A percentile compares a stretch with the other conserved stretches of the same genome.
These are phyloP conservation scores for Leccinum subtestaceum DNA, from an alignment of 768 basidiomycete genomes.

Conservation along the genomic window DNA sequence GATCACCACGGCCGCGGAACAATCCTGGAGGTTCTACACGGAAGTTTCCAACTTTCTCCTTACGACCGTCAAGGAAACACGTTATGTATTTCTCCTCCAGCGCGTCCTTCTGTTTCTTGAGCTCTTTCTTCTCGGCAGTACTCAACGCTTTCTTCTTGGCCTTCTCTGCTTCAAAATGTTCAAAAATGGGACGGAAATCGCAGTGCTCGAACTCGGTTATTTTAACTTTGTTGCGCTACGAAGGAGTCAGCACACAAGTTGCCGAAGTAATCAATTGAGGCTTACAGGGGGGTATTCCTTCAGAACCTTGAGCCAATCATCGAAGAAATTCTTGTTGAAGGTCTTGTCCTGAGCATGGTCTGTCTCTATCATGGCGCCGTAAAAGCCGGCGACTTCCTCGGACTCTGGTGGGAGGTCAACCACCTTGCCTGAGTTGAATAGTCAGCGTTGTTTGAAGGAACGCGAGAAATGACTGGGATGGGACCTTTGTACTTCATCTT, in stretches of 20 bases:
- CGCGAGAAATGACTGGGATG: constrained; percentile 24
- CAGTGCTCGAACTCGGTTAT: constrained; percentile 77
- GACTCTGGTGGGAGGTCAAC: constrained; percentile 79
- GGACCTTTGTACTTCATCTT: constrained; percentile 96
- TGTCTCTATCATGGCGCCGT: constrained; percentile 87
- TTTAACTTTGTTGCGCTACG: constrained; percentile 66
- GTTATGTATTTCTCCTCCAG: constrained; percentile 80
- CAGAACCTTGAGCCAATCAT: constrained; percentile 79
- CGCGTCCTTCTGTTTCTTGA: constrained; percentile 82
- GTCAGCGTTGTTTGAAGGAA: constrained; percentile 16
- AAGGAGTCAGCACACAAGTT: constrained; percentile 8
- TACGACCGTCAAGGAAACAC: constrained; percentile 91
- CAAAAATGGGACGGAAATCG: constrained; percentile 94
- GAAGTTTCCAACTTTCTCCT: constrained; percentile 98
- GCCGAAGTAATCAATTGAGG: constrained; percentile 13
- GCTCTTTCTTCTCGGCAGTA: constrained; percentile 83
- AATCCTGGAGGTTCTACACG: constrained; percentile 97
- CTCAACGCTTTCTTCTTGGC: constrained; percentile 89
- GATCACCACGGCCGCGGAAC: constrained; percentile 96
- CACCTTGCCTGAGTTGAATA: constrained; percentile 54
- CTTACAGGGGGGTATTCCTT: constrained; percentile 82
- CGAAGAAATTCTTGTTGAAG: constrained; percentile 96
- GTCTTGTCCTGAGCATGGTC: constrained; percentile 85
- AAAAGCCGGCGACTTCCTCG: constrained; percentile 97
- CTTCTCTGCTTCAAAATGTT: constrained; percentile 89